These are phyloP conservation scores for Gnetum montanum DNA, from an alignment of 75 land plant genomes.

Conservation along the genomic window DNA sequence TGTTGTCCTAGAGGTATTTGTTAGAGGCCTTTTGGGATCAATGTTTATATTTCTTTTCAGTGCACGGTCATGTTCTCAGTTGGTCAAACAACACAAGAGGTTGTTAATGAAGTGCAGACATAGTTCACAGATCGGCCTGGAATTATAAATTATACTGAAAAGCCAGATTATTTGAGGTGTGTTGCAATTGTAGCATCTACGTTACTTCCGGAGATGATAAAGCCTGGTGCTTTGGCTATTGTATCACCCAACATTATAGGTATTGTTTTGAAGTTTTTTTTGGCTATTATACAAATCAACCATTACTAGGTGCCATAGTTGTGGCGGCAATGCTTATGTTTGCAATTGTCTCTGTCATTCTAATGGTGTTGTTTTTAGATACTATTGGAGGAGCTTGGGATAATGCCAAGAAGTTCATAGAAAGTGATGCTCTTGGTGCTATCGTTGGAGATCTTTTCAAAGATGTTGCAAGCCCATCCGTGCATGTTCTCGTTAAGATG, in stretches of 20 bases:
- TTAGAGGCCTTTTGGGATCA: too few relatives aligned
- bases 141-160: slow-evolving; percentile 89
- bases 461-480: slow-evolving; percentile 96
- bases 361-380: slow-evolving; percentile 97
- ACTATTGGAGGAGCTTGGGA: too few relatives aligned
- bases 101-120: slow-evolving; percentile 93
- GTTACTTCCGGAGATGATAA: slow-evolving; percentile 92
- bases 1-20: too few relatives aligned
- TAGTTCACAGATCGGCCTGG: slow-evolving; percentile 93
- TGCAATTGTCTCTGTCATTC: too few relatives aligned
- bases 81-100: slow-evolving; percentile 95
- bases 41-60: too few relatives aligned
- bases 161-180: slow-evolving; percentile 97
- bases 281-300: slow-evolving; percentile 76
- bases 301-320: slow-evolving; percentile 91
- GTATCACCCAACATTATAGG: slow-evolving; percentile 78
- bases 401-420: too few relatives aligned
- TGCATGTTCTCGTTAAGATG: slow-evolving; percentile 98
- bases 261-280: slow-evolving; percentile 17
- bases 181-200: slow-evolving; percentile 98
- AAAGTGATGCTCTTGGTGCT: slow-evolving; percentile 97
- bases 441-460: slow-evolving; percentile 99
- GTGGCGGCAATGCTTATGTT: slow-evolving; percentile 91
- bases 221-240: slow-evolving; percentile 96
- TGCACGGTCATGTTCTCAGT: slow-evolving; percentile 17